Conservation (phyloP, 768 basidiomycete species). For the Asterophora parasitica region DNA sequence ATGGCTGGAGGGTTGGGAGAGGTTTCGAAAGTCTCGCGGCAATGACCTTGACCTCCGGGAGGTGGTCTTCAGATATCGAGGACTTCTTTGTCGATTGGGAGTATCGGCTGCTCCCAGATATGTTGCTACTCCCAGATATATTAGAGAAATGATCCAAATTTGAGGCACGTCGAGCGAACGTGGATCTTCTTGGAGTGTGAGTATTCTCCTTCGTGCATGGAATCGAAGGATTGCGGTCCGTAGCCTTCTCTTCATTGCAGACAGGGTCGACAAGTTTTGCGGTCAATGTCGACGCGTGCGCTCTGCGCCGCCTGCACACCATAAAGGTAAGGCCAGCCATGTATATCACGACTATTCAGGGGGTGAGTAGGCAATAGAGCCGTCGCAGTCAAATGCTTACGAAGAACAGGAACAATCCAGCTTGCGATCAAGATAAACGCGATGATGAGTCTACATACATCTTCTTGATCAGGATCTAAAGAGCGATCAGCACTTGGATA, state of each 20-base stretch:
- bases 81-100: conserved; percentile 1
- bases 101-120: not conserved
- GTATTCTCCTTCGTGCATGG: not conserved
- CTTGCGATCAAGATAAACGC: conserved; percentile 44
- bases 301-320: conserved; percentile 9
- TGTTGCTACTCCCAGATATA: conserved; percentile 1
- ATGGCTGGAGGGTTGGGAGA: conserved; percentile 6
- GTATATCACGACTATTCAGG: conserved; percentile 8
- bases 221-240: not conserved
- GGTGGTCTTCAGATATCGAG: not conserved
- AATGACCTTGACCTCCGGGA: not conserved
- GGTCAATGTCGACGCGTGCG: too few relatives aligned
- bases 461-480: conserved; percentile 35
- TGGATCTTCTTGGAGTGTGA: not conserved
- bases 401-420: conserved; percentile 49
- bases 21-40: conserved; percentile 18
- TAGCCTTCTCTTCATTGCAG: conserved; percentile 7
- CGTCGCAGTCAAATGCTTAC: conserved; percentile 30
- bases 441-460: conserved; percentile 44
- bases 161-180: not conserved
- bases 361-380: not conserved
- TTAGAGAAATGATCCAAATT: conserved; percentile 1
- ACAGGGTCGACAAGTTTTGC: not conserved
- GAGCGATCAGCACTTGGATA: too few relatives aligned
- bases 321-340: conserved; percentile 13